A percentile compares a stretch with the other conserved stretches of the same genome.
Evolutionary conservation across 2,329 filamentous ascomycete species (phyloP).

Genomic region (Akanthomyces dipterigenus): DNA sequence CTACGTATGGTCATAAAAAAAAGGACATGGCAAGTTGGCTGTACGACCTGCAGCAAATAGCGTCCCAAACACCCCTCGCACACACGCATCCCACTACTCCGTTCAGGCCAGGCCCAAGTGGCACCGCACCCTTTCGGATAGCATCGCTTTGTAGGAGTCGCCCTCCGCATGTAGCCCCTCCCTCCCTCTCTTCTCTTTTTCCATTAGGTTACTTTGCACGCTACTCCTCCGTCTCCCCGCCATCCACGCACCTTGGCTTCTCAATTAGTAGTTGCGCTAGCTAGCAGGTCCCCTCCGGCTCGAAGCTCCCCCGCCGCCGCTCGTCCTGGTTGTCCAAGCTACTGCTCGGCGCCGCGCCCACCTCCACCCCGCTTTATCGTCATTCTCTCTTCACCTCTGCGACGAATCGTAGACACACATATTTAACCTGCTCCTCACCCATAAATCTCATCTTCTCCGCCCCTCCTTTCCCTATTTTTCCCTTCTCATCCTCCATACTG

Average conservation of each 20-base stretch:
- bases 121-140: slow-evolving; percentile 2
- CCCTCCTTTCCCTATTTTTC: not conserved
- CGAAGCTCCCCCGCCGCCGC: not conserved
- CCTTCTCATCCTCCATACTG: not conserved
- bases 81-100: not conserved
- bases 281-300: too few species aligned
- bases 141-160: not conserved
- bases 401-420: not conserved
- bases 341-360: not conserved
- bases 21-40: not conserved
- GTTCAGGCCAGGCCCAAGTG: not conserved
- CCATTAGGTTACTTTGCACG: not conserved
- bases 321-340: not conserved
- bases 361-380: slow-evolving; percentile 8
- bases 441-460: not conserved
- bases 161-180: not conserved
- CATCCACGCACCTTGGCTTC: not conserved
- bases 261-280: not conserved
- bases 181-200: not conserved
- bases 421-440: slow-evolving; percentile 8
- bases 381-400: not conserved
- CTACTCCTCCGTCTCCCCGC: not conserved
- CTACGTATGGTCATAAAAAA: too few species aligned
- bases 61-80: not conserved
- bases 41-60: not conserved